Base-by-base conservation (phyloP, 1,139 yeast genomes). In the Ogataea hybrid region DNA sequence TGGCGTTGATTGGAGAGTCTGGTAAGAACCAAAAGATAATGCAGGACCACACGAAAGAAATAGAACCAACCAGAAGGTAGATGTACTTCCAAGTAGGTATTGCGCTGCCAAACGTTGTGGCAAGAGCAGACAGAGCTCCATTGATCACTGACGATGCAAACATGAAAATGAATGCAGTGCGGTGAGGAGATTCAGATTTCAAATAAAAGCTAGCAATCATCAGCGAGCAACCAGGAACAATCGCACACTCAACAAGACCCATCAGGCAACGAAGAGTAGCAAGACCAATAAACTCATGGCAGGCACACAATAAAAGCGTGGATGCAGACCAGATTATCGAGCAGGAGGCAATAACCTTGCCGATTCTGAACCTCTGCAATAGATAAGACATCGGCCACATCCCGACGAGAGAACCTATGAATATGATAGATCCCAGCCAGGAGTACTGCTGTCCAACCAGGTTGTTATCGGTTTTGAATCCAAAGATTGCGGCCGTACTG, bases 401-500 rank as follows among this genome's bases (percentile, higher is more conserved):
- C 28, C 70, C 68, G n/a, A 62, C 66, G 21, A 75, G 58, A 23
- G 69, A 71, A 16, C 79, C 80, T 38, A 75, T 59, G 51, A 67
- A 75, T 34, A 75, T 57, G 36, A 70, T 62, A 1, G 77, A 64
- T 5, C 75, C 68, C 7, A 69, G 51, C 80, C 80, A 75, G 25
- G 73, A 62, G 51, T 71, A 75, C 44, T 70, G 64, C 38, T 63
- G 63, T n/a, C 72, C 71, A 1, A 44, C 51, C 43, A 75, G 56
- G 35, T 68, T 40, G 17, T 58, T 52, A 39, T 70, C 77, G 8
- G 51, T 54, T 28, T 52, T 54, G 22, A 74, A 49, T 14, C 74
- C 75, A 54, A 72, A 67, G 39, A 73, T 61, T 5, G 77, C 70
- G 20, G 77, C 73, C 35, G 68, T 66, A 37, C 70, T 58, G 35